Evolutionary conservation across 495 filamentous ascomycete genomes (phyloP), one percentile per base, ranked within the genome.

Genomic region (Podospora fimiseda): DNA sequence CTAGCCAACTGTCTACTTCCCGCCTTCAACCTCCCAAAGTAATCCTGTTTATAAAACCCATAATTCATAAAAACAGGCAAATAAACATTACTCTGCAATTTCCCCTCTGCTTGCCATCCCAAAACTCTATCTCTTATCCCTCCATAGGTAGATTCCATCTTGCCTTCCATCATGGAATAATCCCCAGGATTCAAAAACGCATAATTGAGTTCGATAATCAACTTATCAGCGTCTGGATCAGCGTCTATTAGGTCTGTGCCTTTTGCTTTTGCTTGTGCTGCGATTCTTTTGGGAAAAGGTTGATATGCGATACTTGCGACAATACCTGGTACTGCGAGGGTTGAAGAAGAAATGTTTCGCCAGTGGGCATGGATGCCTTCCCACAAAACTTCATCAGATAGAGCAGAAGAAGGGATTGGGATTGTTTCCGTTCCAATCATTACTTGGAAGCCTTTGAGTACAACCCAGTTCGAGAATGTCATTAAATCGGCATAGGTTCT

Each of bases 31-130:
- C 80, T 68, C 1, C 73, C 76, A 67, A 79, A 83, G 62, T 80
- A 83, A 55, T 83, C 80, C 65, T 84, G 76, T 21, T 71, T 63
- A 47, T 69, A 76, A 63, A 77, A 79, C 1, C 72, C 74, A 51
- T 84, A 79, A 60, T 82, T 84, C 79, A 78, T 75, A 66, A 83
- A 83, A 0, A 84, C 51, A 3, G 79, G 79, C 37, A 80, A 65
- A 52, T 78, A 80, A 23, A 73, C 78, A 33, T 80, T 70, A 1
- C 20, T 23, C 9, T 77, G 55, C 42, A 73, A 40, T 41, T 53
- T 16, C 39, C 64, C 63, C 47, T 64, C 60, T 18, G 56, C 44
- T 50, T 68, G 63, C 51, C 60, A 65, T 11, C 46, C 55, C 52
- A 59, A 57, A 1, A 74, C 68, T 27, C 72, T 65, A 13, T 75